Evolutionary conservation across 768 basidiomycete species (phyloP), one percentile per base, ranked within the genome.

Genomic region (Leccinum truebloodii): DNA sequence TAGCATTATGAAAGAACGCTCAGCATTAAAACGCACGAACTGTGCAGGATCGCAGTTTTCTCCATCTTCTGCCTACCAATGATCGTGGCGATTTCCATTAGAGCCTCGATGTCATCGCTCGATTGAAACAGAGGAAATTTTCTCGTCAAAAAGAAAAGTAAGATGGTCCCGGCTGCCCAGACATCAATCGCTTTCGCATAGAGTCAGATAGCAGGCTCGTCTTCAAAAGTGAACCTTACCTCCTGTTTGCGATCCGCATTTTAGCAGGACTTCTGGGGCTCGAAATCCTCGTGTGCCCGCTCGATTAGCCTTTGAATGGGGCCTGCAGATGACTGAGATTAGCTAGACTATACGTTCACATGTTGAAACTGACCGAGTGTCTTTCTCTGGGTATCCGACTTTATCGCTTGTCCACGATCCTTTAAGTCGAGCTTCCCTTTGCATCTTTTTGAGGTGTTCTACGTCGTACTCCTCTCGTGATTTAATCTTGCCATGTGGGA

Each of bases 281-380:
- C 97, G 86, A 73, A 99, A 99, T 0, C 97, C 97, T 67, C 97
- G 79, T 13, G 97, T 99, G 4, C 97, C 97, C 1, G 97, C 97
- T 52, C 97, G 86, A 70, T 98, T 98, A 3, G 97, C 95, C 73
- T 95, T 95, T 55, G 92, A 90, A 41, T 81, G 79, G 1, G 92
- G 91, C 65, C 92, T 91, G 58, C 51, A 51, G 18, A 20, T 49
- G 44, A 24, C n/a, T 63, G 14, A 60, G 53, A 54, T 14, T 9
- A 24, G 54, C 8, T 52, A 41, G 37, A 24, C 35, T 50, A 41
- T 22, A 16, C 37, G 26, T 37, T 28, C 14, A 26, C 59, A 52
- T 4, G 28, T 13, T 57, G 10, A 49, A 54, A 59, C 73, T 49
- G 70, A 90, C 89, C 93, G 79, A 16, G 81, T 79, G 67, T 94